Conservation (phyloP, 805 yeast species). For the Maudiozyma bulderi region DNA sequence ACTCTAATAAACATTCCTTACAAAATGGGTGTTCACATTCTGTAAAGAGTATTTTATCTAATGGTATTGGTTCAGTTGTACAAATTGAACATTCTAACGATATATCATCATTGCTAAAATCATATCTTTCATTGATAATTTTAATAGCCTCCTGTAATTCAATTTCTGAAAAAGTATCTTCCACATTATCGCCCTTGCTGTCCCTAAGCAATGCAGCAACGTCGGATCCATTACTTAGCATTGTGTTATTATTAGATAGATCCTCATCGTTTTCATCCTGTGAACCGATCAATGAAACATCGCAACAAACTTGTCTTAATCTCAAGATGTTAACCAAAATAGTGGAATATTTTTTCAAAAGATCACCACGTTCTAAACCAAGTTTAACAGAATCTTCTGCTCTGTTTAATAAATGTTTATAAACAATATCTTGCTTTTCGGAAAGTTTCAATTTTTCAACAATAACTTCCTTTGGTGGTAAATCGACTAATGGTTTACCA, state of each 20-base stretch:
- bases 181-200: neutral
- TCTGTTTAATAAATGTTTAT: conserved; percentile 54
- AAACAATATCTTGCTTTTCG: conserved; percentile 54
- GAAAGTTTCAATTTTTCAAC: conserved; percentile 61
- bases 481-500: conserved; percentile 63
- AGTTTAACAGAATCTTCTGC: conserved; percentile 56
- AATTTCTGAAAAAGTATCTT: conserved; percentile 1
- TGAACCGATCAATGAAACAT: conserved; percentile 51
- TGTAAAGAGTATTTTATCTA: conserved; percentile 48
- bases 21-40: conserved; percentile 81
- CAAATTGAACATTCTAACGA: conserved; percentile 79
- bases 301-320: conserved; percentile 83
- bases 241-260: conserved; percentile 13
- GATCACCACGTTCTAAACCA: conserved; percentile 53
- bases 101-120: conserved; percentile 21
- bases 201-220: neutral
- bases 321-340: conserved; percentile 77
- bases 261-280: conserved; percentile 47
- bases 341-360: conserved; percentile 64
- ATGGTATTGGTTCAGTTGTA: conserved; percentile 53
- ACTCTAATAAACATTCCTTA: conserved; percentile 59
- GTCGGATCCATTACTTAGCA: conserved; percentile 5
- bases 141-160: conserved; percentile 4
- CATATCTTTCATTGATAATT: conserved; percentile 20
- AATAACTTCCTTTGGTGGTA: conserved; percentile 67